phyloP scores from a whole-genome alignment of 202 grass and related monocot genomes.

The Elaeis oleifera region DNA sequence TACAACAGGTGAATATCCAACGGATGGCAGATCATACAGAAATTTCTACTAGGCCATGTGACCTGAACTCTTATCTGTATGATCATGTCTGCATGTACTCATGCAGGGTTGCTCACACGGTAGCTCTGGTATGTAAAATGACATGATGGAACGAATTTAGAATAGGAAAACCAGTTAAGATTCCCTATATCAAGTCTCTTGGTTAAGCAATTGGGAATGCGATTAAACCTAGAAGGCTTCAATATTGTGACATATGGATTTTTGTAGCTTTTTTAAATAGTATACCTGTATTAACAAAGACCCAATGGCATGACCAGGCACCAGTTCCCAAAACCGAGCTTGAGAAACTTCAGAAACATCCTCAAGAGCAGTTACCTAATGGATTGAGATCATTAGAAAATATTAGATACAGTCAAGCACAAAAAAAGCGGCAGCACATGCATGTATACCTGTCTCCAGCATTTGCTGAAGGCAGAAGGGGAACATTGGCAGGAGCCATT shows the following conservation, averaged over 20 bases:
- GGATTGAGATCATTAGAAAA: conserved; percentile 13
- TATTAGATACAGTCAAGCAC: conserved; percentile 1
- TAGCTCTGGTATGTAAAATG: no score
- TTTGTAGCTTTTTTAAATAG: not conserved
- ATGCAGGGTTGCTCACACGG: no score
- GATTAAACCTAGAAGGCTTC: not conserved
- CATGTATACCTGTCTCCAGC: conserved; percentile 60
- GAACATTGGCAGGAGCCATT: conserved; percentile 78
- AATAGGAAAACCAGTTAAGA: no score
- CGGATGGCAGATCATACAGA: no score
- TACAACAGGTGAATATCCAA: no score
- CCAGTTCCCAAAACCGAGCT: conserved; percentile 85
- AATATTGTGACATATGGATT: not conserved
- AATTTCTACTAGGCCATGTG: no score
- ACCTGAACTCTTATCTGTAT: no score
- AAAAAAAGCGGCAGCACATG: not conserved
- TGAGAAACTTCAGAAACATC: conserved; percentile 64
- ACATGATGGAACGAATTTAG: no score
- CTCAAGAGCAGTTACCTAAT: conserved; percentile 54
- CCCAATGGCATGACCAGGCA: conserved; percentile 66
- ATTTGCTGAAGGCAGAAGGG: conserved; percentile 79
- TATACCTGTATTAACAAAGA: conserved; percentile 63
- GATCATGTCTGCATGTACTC: no score
- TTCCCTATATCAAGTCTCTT: no score
- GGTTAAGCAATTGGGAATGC: no score